Base-by-base conservation (phyloP, 345 rosid species). In the Melastoma malabathricum region DNA sequence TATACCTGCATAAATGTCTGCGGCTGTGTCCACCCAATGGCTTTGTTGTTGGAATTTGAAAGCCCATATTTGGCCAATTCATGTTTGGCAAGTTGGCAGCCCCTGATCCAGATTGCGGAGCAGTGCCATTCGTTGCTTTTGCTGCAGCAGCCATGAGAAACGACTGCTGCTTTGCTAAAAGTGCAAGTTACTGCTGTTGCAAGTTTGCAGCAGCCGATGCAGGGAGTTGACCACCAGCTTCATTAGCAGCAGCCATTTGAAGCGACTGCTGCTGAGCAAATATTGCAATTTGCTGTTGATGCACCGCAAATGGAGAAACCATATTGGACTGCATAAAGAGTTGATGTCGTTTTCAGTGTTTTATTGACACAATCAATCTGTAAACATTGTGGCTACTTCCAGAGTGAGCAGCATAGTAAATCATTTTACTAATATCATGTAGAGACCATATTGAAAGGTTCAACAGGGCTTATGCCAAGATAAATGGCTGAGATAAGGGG, bases 91-190 rank as follows among this genome's bases (percentile, higher is more conserved):
- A 22, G 65, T 55, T 77, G 13, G 65, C 48, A 57, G 74, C 82
- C 61, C 79, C 83, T 44, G 84, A 62, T 18, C 65, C 69, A 47
- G 78, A 51, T 47, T 76, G 89, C 59, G 70, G 87, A 64, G 71
- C 56, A 60, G 34, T 61, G 44, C 75, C 70, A 49, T 69, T 52
- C 31, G 62, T 19, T 54, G 86, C 75, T 75, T 80, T 84, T 43
- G 69, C 70, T 46, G 89, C 84, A 60, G 95, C 88, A 34, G 95
- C 97, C 89, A 89, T 75, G 46, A 81, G 76, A 62, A 86, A 80
- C 43, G 88, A 80, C 61, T 90, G 98, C 53, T 86, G 97, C 63
- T 93, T 95, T 23, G 95, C 92, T 43, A 84, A 75, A 82, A 93
- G 72, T 6, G 83, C 87, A 58, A 80, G 73, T 34, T 34, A 12